Conservation (phyloP, 2,329 filamentous ascomycete species). For the Diaporthe citriasiana region DNA sequence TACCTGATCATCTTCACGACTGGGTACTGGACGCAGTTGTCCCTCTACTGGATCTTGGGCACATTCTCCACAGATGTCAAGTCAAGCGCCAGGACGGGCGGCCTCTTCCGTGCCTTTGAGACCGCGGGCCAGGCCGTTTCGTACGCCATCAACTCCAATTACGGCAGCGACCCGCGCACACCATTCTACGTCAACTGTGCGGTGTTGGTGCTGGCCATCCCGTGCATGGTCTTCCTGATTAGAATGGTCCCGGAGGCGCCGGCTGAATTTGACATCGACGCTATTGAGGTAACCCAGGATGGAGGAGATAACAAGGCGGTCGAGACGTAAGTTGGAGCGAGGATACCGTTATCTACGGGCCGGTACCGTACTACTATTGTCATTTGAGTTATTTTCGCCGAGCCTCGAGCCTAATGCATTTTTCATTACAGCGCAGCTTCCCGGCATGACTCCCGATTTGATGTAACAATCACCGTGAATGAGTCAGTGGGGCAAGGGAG, state of each 20-base stretch:
- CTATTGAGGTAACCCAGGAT: conserved; percentile 17
- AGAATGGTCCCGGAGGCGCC: conserved; percentile 38
- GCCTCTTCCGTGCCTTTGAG: conserved; percentile 49
- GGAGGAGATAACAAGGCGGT: conserved; percentile 29
- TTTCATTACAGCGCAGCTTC: conserved; percentile 23
- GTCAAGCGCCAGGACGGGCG: conserved; percentile 49
- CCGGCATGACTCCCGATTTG: conserved; percentile 12
- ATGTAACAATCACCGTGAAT: conserved; percentile 24
- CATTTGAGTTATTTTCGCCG: conserved; percentile 15
- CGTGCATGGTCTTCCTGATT: conserved; percentile 40
- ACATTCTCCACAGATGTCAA: conserved; percentile 53
- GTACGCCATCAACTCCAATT: conserved; percentile 49
- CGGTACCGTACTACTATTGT: background rate
- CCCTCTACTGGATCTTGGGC: conserved; percentile 55
- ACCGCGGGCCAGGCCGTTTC: conserved; percentile 51
- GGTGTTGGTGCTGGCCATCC: conserved; percentile 36
- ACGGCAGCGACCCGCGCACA: conserved; percentile 35
- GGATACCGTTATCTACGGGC: background rate
- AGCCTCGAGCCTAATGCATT: conserved; percentile 31
- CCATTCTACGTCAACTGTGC: conserved; percentile 41
- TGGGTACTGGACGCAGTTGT: conserved; percentile 42
- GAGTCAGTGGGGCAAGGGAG: conserved; percentile 23
- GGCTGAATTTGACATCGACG: conserved; percentile 39
- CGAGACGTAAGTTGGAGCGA: background rate
- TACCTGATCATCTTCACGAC: conserved; percentile 43